phyloP scores from a whole-genome alignment of 331 rosid genomes.

The Malus hybrid region DNA sequence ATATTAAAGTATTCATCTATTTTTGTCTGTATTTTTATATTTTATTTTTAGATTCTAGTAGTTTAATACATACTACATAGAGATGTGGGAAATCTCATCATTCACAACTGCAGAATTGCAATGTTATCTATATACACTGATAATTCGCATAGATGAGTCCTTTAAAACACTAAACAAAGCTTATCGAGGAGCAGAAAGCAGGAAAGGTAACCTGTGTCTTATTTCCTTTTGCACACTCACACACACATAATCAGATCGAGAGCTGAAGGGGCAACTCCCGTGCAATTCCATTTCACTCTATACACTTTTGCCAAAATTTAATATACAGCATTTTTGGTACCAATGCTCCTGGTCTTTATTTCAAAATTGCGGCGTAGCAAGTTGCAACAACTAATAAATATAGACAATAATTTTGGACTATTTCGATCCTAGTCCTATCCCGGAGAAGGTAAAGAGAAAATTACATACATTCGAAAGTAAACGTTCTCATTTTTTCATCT shows the following conservation, averaged over 20 bases:
- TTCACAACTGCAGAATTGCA: background rate
- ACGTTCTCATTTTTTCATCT: too few species aligned
- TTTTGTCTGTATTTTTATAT: too few species aligned
- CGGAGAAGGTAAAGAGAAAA: too few species aligned
- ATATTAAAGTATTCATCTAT: background rate
- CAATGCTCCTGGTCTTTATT: background rate
- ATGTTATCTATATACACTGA: background rate
- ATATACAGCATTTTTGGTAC: background rate
- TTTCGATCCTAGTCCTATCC: too few species aligned
- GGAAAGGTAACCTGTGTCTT: background rate
- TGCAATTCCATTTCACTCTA: background rate
- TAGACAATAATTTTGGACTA: background rate
- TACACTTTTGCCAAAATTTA: background rate
- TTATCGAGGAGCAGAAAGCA: background rate
- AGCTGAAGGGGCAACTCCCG: background rate
- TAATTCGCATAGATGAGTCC: background rate
- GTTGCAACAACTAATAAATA: background rate
- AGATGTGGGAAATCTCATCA: background rate
- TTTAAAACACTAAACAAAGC: background rate
- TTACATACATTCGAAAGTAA: too few species aligned
- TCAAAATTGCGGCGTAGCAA: background rate
- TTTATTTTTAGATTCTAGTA: background rate
- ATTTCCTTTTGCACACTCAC: background rate
- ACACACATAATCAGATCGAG: background rate
- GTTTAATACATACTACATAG: background rate